A percentile compares a stretch with the other conserved stretches of the same genome.
Conservation (phyloP, 805 yeast genomes). For the Ogataea corticis region DNA sequence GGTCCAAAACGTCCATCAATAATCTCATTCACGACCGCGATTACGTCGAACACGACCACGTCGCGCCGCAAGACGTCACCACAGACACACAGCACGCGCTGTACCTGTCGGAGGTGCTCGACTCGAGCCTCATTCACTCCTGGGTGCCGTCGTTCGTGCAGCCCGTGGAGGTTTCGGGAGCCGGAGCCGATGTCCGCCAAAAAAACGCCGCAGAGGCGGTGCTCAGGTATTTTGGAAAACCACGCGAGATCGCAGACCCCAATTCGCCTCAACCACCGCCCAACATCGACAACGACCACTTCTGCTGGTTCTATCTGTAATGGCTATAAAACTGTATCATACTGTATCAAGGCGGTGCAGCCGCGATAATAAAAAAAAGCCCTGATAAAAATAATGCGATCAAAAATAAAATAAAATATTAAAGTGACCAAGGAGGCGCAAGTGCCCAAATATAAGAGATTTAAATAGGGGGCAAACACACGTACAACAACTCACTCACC, state of each 20-base stretch:
- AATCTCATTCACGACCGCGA: slow-evolving; percentile 12
- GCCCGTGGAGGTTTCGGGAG: too few species aligned
- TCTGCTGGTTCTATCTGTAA: slow-evolving; percentile 1
- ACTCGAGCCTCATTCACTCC: neutral
- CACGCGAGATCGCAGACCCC: too few species aligned
- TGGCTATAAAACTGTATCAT: neutral
- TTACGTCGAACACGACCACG: neutral
- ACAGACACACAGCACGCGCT: slow-evolving; percentile 9
- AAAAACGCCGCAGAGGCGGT: slow-evolving; percentile 2
- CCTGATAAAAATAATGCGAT: too few species aligned
- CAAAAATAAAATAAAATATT: too few species aligned
- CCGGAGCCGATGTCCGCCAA: neutral
- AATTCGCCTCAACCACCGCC: too few species aligned
- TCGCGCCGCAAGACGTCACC: neutral
- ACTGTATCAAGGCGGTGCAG: too few species aligned
- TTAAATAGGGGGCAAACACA: too few species aligned
- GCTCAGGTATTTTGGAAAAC: neutral
- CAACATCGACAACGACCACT: neutral
- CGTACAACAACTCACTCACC: too few species aligned
- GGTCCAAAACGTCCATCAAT: slow-evolving; percentile 15
- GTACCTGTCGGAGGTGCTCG: neutral
- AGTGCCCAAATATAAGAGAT: too few species aligned
- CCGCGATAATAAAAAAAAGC: too few species aligned
- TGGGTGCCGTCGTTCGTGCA: too few species aligned
- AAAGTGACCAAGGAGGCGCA: too few species aligned